Conservation (phyloP, 1,284 basidiomycete genomes). For the Pisolithus thermaeus region DNA sequence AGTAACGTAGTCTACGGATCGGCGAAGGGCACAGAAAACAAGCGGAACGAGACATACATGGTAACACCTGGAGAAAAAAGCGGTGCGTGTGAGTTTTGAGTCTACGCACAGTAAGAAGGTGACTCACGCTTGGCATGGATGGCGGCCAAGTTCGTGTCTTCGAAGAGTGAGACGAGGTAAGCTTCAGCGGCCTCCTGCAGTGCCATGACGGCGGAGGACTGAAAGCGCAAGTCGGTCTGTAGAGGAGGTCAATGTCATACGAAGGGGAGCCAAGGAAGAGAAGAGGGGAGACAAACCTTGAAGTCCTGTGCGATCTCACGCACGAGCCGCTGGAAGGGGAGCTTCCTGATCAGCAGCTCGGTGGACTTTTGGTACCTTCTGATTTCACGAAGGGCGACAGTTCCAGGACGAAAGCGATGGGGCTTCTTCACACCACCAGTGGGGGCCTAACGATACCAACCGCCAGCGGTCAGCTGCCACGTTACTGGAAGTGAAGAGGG, state of each 20-base stretch:
- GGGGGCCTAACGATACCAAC: constrained; percentile 43
- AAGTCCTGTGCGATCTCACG: constrained; percentile 97
- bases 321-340: constrained; percentile 92
- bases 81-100: constrained; percentile 3
- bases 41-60: constrained; percentile 42
- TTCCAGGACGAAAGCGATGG: constrained; percentile 96
- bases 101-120: background rate
- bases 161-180: constrained; percentile 94
- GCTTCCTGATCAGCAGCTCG: constrained; percentile 92
- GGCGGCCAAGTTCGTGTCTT: constrained; percentile 88
- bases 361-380: constrained; percentile 97
- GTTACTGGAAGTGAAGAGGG: constrained; percentile 14
- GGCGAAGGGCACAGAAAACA: background rate
- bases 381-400: constrained; percentile 97
- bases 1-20: background rate
- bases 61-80: constrained; percentile 48
- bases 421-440: constrained; percentile 98
- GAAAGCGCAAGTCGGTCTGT: constrained; percentile 92
- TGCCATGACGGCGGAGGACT: constrained; percentile 93
- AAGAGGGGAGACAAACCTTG: constrained; percentile 55
- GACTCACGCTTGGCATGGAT: constrained; percentile 83
- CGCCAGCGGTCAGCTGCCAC: constrained; percentile 1
- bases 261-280: background rate
- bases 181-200: constrained; percentile 96
- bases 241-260: constrained; percentile 7